Evolutionary conservation across 345 rosid genomes (phyloP).

Genomic region (Eucalyptus erythrocorys): DNA sequence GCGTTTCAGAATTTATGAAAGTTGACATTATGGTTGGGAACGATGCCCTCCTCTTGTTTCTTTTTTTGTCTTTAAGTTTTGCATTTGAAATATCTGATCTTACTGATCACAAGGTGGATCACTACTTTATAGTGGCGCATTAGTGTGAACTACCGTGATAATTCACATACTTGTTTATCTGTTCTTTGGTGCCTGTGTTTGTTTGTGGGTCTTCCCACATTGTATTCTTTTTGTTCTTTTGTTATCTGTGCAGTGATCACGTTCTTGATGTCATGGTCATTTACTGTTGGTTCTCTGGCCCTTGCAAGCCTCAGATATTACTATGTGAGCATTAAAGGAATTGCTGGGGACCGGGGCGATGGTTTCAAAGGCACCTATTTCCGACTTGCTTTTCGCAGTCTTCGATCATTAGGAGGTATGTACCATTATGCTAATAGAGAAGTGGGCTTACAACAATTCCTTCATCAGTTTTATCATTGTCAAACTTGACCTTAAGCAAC

Average conservation of each 20-base stretch:
- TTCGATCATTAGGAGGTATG: conserved; percentile 90
- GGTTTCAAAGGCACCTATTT: conserved; percentile 98
- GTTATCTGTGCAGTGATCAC: conserved; percentile 71
- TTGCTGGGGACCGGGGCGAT: conserved; percentile 99
- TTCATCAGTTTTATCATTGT: neutral
- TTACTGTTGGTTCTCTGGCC: conserved; percentile 82
- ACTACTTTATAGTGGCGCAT: neutral
- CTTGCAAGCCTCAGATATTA: conserved; percentile 91
- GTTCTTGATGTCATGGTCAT: conserved; percentile 98
- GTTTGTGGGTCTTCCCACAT: neutral
- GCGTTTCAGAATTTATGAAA: neutral
- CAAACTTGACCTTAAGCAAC: neutral
- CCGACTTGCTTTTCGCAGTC: conserved; percentile 94
- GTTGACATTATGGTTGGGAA: neutral
- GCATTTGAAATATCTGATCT: neutral
- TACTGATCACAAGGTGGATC: neutral
- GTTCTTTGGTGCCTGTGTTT: neutral
- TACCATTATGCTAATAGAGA: neutral
- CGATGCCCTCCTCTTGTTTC: neutral
- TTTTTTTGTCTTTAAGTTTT: neutral
- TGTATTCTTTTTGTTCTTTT: conserved; percentile 2
- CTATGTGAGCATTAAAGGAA: conserved; percentile 88
- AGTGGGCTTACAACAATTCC: neutral
- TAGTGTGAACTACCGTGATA: neutral
- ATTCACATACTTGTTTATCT: neutral